These are phyloP conservation scores for Exophiala sp. DNA, from an alignment of 2,329 filamentous ascomycete genomes.

Conservation along the genomic window DNA sequence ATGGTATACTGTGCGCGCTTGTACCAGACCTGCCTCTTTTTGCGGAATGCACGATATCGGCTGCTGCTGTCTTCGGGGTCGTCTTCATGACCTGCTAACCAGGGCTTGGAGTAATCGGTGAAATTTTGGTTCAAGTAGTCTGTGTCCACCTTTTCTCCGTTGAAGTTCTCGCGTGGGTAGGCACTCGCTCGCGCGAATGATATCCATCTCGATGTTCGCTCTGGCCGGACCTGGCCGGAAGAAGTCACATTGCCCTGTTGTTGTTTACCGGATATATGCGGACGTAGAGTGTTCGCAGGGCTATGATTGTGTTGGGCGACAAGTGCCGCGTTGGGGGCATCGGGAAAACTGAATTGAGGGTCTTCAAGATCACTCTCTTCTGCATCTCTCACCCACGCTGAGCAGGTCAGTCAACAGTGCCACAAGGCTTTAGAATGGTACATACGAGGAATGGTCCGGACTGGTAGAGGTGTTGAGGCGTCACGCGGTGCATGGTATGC, in stretches of 20 bases:
- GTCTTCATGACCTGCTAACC: conserved; percentile 49
- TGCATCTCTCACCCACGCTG: conserved; percentile 43
- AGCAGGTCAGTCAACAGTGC: not conserved
- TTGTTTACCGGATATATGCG: conserved; percentile 15
- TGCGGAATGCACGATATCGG: conserved; percentile 48
- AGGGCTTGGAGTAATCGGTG: conserved; percentile 47
- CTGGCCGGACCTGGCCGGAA: conserved; percentile 16
- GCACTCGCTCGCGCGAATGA: conserved; percentile 42
- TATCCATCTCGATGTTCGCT: conserved; percentile 46
- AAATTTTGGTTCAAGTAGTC: conserved; percentile 47
- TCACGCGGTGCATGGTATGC: conserved; percentile 4
- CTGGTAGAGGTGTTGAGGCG: conserved; percentile 10
- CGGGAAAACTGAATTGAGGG: conserved; percentile 35
- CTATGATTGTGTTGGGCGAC: conserved; percentile 47
- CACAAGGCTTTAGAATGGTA: not conserved
- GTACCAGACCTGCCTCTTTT: conserved; percentile 51
- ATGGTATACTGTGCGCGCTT: conserved; percentile 65
- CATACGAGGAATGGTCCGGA: conserved; percentile 23
- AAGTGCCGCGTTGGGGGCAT: conserved; percentile 37
- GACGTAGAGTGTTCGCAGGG: conserved; percentile 34
- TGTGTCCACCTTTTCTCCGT: conserved; percentile 41
- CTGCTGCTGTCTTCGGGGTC: conserved; percentile 51
- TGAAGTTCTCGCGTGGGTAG: conserved; percentile 38
- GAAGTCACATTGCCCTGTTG: conserved; percentile 12
- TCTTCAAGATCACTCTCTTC: conserved; percentile 39